A percentile compares a stretch with the other conserved stretches of the same genome.
These are phyloP conservation scores for Nicotiana paniculata DNA, from an alignment of 257 asterid genomes.

Conservation along the genomic window DNA sequence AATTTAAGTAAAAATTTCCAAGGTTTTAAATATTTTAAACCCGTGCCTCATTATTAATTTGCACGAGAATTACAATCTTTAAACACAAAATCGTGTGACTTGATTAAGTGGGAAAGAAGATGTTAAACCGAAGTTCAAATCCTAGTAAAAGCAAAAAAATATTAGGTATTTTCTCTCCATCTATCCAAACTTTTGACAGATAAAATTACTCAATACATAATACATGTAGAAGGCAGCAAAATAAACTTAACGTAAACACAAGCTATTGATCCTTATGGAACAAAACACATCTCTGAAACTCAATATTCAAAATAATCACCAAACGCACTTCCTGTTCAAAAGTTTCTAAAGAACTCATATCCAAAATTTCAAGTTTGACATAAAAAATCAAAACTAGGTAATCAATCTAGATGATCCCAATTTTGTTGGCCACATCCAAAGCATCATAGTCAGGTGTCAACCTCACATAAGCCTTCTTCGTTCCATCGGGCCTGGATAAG, in stretches of 20 bases:
- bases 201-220: too few relatives aligned
- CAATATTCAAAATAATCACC: background rate
- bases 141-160: too few relatives aligned
- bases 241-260: background rate
- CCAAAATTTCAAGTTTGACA: background rate
- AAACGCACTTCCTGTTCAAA: background rate
- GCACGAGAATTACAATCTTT: too few relatives aligned
- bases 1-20: too few relatives aligned
- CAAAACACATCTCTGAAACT: background rate
- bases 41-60: too few relatives aligned
- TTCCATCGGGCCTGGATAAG: conserved; percentile 41
- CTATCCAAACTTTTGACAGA: too few relatives aligned
- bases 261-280: background rate
- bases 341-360: background rate
- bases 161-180: too few relatives aligned
- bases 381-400: background rate
- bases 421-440: conserved; percentile 10
- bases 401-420: conserved; percentile 6
- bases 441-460: conserved; percentile 7
- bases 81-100: too few relatives aligned
- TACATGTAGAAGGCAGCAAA: too few relatives aligned
- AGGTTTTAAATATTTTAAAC: too few relatives aligned
- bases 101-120: too few relatives aligned
- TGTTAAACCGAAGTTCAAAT: too few relatives aligned
- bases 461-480: conserved; percentile 7